These are phyloP conservation scores for Neophaeococcomyces mojaviensis DNA, from an alignment of 2,329 filamentous ascomycete species.

Conservation along the genomic window DNA sequence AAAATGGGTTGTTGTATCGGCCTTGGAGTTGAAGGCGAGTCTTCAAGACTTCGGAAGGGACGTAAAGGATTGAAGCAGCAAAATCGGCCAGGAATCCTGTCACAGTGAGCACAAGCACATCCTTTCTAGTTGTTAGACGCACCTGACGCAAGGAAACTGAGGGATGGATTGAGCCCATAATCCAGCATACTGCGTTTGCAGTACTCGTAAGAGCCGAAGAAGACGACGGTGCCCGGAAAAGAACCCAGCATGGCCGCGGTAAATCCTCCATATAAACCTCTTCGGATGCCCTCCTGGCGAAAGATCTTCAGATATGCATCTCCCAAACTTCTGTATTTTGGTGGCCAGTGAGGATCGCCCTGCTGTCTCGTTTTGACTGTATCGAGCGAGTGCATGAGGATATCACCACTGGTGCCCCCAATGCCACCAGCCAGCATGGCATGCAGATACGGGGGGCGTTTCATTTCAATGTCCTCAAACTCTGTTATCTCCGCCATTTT, in stretches of 20 bases:
- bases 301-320: conserved; percentile 89
- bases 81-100: conserved; percentile 86
- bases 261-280: conserved; percentile 90
- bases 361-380: conserved; percentile 98
- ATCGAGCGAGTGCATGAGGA: conserved; percentile 98
- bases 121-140: conserved; percentile 23
- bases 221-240: conserved; percentile 86
- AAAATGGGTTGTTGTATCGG: conserved; percentile 88
- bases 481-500: conserved; percentile 18
- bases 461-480: conserved; percentile 20
- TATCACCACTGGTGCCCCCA: conserved; percentile 86
- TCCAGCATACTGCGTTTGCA: conserved; percentile 88
- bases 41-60: conserved; percentile 95
- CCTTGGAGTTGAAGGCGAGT: conserved; percentile 94
- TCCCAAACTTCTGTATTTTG: conserved; percentile 84
- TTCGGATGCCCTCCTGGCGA: conserved; percentile 78
- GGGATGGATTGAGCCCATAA: conserved; percentile 66
- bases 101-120: conserved; percentile 7
- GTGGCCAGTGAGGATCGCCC: conserved; percentile 85
- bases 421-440: conserved; percentile 91
- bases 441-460: conserved; percentile 56
- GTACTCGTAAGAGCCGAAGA: conserved; percentile 94
- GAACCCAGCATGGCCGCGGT: conserved; percentile 83
- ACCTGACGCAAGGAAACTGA: conserved; percentile 84
- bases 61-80: conserved; percentile 85